Conservation (phyloP, 148 eudicot species). For the Suaeda aralocaspica region DNA sequence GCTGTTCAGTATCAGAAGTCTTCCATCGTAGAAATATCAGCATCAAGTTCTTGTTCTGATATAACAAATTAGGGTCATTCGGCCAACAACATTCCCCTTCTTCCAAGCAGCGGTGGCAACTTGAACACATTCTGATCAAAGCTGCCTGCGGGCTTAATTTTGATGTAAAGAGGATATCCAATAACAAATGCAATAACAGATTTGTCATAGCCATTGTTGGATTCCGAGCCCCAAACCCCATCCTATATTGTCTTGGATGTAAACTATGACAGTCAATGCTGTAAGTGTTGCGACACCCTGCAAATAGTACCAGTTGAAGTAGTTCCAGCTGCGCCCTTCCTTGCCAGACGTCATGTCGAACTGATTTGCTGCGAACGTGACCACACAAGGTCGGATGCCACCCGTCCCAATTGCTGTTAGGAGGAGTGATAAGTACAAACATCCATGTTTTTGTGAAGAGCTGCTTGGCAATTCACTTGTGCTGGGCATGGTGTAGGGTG, state of each 20-base stretch:
- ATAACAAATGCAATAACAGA: slow-evolving; percentile 31
- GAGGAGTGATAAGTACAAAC: slow-evolving; percentile 68
- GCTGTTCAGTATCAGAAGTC: slow-evolving; percentile 48
- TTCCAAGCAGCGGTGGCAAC: slow-evolving; percentile 61
- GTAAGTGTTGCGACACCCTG: slow-evolving; percentile 32
- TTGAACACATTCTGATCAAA: slow-evolving; percentile 58
- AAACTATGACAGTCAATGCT: slow-evolving; percentile 47
- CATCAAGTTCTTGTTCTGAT: slow-evolving; percentile 44
- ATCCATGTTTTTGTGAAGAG: slow-evolving; percentile 48
- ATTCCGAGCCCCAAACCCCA: slow-evolving; percentile 62
- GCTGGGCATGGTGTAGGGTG: slow-evolving; percentile 33
- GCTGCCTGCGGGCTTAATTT: slow-evolving; percentile 67
- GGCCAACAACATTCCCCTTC: slow-evolving; percentile 56
- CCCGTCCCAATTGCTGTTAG: slow-evolving; percentile 73
- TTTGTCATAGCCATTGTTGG: slow-evolving; percentile 29
- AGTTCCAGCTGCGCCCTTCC: slow-evolving; percentile 53
- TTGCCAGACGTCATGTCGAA: slow-evolving; percentile 59
- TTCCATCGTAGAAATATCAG: slow-evolving; percentile 31
- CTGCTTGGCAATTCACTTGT: slow-evolving; percentile 41
- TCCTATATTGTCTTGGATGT: slow-evolving; percentile 45
- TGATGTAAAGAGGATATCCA: slow-evolving; percentile 53
- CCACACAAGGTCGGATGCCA: slow-evolving; percentile 81
- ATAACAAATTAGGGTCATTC: slow-evolving; percentile 39
- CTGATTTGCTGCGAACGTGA: slow-evolving; percentile 84
- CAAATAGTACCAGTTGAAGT: slow-evolving; percentile 49